phyloP scores from a whole-genome alignment of 176 grass and related monocot species.

The Thalia dealbata region DNA sequence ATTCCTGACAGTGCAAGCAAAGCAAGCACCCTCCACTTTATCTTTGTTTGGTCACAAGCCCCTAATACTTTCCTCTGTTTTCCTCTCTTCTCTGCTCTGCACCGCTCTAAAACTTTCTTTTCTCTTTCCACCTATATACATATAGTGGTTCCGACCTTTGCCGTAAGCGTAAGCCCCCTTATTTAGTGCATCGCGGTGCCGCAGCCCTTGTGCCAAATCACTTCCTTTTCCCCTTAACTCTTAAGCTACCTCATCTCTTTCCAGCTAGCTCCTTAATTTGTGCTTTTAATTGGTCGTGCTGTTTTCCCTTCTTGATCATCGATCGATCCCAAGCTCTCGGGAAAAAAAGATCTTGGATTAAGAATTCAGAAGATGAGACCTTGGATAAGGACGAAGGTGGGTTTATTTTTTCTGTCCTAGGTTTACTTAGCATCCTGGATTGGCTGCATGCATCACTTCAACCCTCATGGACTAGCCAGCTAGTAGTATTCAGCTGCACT shows the following conservation, averaged over 20 bases:
- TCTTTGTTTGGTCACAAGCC: neutral
- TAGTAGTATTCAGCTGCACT: neutral
- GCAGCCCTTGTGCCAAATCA: neutral
- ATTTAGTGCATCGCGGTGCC: neutral
- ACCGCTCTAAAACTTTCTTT: neutral
- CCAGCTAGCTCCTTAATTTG: neutral
- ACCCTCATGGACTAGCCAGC: too few species aligned
- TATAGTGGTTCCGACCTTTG: neutral
- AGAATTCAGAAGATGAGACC: neutral
- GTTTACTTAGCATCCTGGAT: neutral
- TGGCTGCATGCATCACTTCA: neutral
- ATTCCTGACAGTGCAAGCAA: conserved; percentile 23
- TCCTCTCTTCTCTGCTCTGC: too few species aligned
- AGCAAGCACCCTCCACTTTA: neutral
- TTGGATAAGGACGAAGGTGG: neutral
- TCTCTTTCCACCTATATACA: neutral
- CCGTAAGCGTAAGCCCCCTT: neutral
- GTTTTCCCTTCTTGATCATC: neutral
- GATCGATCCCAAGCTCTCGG: neutral
- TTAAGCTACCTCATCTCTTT: neutral
- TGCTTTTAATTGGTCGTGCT: neutral
- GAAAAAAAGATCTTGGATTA: neutral
- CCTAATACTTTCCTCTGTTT: too few species aligned
- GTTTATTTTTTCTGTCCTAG: neutral
- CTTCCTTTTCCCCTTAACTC: neutral